These are phyloP conservation scores for Lactifluus piperatus DNA, from an alignment of 768 basidiomycete genomes.

Conservation along the genomic window DNA sequence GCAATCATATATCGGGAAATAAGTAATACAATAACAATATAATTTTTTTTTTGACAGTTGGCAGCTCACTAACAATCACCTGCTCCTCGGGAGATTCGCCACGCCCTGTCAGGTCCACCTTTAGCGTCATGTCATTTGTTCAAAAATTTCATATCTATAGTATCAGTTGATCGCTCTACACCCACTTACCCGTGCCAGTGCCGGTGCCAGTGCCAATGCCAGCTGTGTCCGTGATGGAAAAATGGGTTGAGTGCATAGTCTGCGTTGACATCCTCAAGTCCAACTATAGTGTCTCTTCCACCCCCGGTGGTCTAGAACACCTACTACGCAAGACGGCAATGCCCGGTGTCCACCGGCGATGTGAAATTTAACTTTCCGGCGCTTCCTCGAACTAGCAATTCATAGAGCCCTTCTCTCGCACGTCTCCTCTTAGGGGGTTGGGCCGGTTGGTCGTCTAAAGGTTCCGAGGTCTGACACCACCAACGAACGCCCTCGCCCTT, in stretches of 20 bases:
- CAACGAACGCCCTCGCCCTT: neutral
- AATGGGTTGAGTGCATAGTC: neutral
- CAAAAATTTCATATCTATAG: neutral
- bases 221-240: neutral
- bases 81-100: conserved; percentile 8
- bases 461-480: conserved; percentile 2
- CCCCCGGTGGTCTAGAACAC: conserved; percentile 3
- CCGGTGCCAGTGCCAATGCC: neutral
- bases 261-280: neutral
- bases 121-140: conserved; percentile 6
- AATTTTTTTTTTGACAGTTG: conserved; percentile 4
- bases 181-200: too few species aligned
- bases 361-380: conserved; percentile 5
- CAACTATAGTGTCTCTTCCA: too few species aligned
- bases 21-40: neutral
- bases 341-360: neutral
- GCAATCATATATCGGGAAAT: neutral
- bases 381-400: neutral
- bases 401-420: neutral
- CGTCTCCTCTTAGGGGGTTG: neutral
- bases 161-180: neutral
- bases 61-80: conserved; percentile 1
- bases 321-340: neutral
- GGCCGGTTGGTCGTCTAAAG: neutral
- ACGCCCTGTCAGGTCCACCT: neutral